Evolutionary conservation across 257 asterid genomes (phyloP).

Genomic region (Solanum sejunctum): DNA sequence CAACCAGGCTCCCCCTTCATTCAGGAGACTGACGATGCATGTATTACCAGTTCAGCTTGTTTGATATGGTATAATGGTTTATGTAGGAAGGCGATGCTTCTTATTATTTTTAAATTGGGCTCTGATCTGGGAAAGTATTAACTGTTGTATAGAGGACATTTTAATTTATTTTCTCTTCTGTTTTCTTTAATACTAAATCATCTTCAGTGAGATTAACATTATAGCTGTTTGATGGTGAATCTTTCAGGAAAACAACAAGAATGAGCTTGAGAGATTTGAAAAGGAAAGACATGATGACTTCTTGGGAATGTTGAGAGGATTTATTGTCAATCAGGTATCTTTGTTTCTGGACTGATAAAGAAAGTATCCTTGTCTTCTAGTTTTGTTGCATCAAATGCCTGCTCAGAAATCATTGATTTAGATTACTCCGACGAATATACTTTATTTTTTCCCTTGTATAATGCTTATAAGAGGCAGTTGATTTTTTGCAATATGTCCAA

Average conservation of each 20-base stretch:
- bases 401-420: background rate
- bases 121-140: background rate
- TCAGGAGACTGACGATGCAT: background rate
- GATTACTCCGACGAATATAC: background rate
- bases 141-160: background rate
- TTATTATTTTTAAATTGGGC: background rate
- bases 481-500: background rate
- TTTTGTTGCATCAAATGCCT: background rate
- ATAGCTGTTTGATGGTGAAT: background rate
- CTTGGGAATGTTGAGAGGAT: conserved; percentile 81
- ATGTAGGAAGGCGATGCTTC: background rate
- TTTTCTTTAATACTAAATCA: background rate
- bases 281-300: conserved; percentile 79
- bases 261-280: conserved; percentile 83
- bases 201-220: background rate
- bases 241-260: conserved; percentile 79
- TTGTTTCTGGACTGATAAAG: background rate
- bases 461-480: background rate
- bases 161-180: background rate
- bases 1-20: background rate
- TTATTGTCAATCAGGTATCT: conserved; percentile 82
- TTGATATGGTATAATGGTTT: background rate
- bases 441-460: background rate
- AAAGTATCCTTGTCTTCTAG: background rate
- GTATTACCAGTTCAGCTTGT: background rate